Evolutionary conservation across 192 early-diverging fungal genomes (phyloP).

Genomic region (Thamnidium elegans): DNA sequence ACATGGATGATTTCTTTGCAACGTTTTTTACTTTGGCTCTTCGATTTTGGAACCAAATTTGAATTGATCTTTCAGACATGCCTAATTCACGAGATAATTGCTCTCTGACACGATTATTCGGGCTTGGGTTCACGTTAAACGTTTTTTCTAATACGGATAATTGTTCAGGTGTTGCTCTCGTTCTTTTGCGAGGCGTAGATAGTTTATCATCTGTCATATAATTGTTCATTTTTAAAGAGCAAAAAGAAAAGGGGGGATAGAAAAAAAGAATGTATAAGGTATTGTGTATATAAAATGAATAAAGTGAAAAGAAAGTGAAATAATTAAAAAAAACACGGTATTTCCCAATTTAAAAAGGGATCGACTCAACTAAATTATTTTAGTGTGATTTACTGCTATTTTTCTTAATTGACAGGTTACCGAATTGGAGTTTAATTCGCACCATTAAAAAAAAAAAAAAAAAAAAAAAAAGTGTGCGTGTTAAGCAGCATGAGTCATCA

Average conservation of each 20-base stretch:
- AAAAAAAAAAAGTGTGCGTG: neutral
- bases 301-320: neutral
- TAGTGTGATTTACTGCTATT: neutral
- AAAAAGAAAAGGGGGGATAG: slow-evolving; percentile 2
- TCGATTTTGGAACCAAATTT: slow-evolving; percentile 86
- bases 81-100: slow-evolving; percentile 65
- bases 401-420: slow-evolving; percentile 22
- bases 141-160: slow-evolving; percentile 65
- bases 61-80: slow-evolving; percentile 73
- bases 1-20: slow-evolving; percentile 27
- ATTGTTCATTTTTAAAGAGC: neutral
- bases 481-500: too few relatives aligned
- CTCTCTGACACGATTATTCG: slow-evolving; percentile 62
- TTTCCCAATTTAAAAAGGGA: neutral
- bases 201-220: slow-evolving; percentile 2
- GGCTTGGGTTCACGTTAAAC: slow-evolving; percentile 65
- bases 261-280: slow-evolving; percentile 1
- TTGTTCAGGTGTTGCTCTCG: slow-evolving; percentile 65
- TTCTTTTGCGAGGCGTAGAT: slow-evolving; percentile 49
- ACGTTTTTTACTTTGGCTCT: slow-evolving; percentile 75
- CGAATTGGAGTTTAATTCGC: slow-evolving; percentile 11
- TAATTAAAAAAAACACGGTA: neutral
- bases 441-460: neutral
- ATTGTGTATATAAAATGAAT: neutral
- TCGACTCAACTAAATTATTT: neutral